Conservation (phyloP, 306 rosid species). For the Fagus crenata region DNA sequence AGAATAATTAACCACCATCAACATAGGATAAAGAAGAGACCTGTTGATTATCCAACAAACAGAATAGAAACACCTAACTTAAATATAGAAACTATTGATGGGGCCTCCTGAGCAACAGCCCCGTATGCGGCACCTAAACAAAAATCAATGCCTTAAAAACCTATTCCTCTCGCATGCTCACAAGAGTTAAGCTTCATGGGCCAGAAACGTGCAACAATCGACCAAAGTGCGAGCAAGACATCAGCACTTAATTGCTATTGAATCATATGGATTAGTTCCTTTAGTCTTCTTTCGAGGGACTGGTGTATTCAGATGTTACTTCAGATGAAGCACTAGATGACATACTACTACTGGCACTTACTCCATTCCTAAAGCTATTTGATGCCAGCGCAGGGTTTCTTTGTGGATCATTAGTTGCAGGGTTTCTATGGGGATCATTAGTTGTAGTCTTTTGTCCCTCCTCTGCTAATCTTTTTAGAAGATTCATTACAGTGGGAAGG, state of each 20-base stretch:
- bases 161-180: conserved; percentile 28
- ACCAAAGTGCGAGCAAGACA: conserved; percentile 27
- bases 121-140: conserved; percentile 43
- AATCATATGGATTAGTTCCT: conserved; percentile 9
- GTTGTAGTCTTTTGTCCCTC: conserved; percentile 43
- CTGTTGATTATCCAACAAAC: conserved; percentile 32
- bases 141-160: conserved; percentile 49
- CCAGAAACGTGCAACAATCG: conserved; percentile 22
- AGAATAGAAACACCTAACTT: conserved; percentile 27
- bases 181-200: conserved; percentile 33
- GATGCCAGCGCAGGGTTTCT: conserved; percentile 41
- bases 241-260: conserved; percentile 32
- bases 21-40: conserved; percentile 23
- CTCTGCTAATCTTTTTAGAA: conserved; percentile 77
- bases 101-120: conserved; percentile 38
- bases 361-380: conserved; percentile 40
- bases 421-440: conserved; percentile 22
- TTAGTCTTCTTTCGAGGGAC: conserved; percentile 59
- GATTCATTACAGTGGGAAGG: conserved; percentile 77
- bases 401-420: conserved; percentile 50
- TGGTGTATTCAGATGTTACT: conserved; percentile 36
- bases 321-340: conserved; percentile 71
- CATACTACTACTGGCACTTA: conserved; percentile 29
- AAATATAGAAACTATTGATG: conserved; percentile 30
- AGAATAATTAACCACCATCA: conserved; percentile 31